A percentile compares a stretch with the other conserved stretches of the same genome.
These are phyloP conservation scores for Kentomonas sorsogonicus DNA, from an alignment of 208 protist species.

Conservation along the genomic window DNA sequence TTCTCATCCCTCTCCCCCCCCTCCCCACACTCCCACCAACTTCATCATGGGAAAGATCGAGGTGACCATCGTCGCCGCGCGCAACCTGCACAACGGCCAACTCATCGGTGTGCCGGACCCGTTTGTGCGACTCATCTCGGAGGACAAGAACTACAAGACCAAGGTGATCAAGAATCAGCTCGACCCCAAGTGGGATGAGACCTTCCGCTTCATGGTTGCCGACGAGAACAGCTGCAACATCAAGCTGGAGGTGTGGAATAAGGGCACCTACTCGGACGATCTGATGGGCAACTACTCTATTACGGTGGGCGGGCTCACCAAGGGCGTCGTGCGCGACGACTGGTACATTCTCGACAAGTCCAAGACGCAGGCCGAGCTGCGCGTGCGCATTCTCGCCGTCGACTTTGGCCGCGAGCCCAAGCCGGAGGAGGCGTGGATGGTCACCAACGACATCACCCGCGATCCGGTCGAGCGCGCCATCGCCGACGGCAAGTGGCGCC, in stretches of 20 bases:
- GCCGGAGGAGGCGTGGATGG: slow-evolving; percentile 44
- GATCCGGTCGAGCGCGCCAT: slow-evolving; percentile 43
- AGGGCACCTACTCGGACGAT: slow-evolving; percentile 47
- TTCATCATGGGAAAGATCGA: slow-evolving; percentile 63
- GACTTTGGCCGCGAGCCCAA: slow-evolving; percentile 54
- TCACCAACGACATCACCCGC: slow-evolving; percentile 45
- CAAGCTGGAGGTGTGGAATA: slow-evolving; percentile 61
- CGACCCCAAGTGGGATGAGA: slow-evolving; percentile 63
- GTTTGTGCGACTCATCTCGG: slow-evolving; percentile 44
- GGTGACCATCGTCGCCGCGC: slow-evolving; percentile 56
- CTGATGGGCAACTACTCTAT: slow-evolving; percentile 61
- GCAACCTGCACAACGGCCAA: slow-evolving; percentile 44
- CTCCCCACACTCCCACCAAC: not conserved
- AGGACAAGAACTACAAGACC: slow-evolving; percentile 62
- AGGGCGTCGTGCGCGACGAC: slow-evolving; percentile 54
- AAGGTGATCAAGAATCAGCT: slow-evolving; percentile 41
- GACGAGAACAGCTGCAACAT: slow-evolving; percentile 49
- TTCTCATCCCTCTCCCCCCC: not conserved
- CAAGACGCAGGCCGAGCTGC: slow-evolving; percentile 54
- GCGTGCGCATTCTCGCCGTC: slow-evolving; percentile 52
- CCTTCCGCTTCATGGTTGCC: slow-evolving; percentile 60
- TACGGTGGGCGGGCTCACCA: slow-evolving; percentile 35
- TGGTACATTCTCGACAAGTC: slow-evolving; percentile 60
- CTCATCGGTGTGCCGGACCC: slow-evolving; percentile 46
- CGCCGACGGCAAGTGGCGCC: slow-evolving; percentile 32